These are phyloP conservation scores for Corrigiola litoralis DNA, from an alignment of 179 eudicot genomes.

Conservation along the genomic window DNA sequence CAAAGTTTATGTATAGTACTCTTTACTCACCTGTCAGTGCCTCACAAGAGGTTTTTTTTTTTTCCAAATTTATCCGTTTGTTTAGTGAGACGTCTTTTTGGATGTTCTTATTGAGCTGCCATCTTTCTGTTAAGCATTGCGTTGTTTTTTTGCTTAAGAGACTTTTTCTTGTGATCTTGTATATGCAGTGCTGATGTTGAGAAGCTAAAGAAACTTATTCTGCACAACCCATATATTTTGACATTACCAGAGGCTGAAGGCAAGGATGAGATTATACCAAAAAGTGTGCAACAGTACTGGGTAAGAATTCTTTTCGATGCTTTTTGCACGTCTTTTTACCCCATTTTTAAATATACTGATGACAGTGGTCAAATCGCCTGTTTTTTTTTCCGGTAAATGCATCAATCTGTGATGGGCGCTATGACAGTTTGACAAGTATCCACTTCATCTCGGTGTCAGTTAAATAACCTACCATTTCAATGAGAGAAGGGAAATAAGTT, in stretches of 20 bases:
- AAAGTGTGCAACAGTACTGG: slow-evolving; percentile 85
- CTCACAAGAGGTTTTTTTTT: neutral
- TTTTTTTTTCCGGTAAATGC: too few relatives aligned
- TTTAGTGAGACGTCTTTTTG: neutral
- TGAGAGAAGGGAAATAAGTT: too few relatives aligned
- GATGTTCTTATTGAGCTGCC: neutral
- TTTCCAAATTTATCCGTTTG: neutral
- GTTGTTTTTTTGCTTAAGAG: neutral
- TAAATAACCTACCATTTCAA: too few relatives aligned
- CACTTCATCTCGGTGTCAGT: too few relatives aligned
- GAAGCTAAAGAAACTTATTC: slow-evolving; percentile 75
- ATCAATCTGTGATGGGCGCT: too few relatives aligned
- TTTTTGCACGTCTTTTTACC: neutral
- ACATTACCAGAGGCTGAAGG: slow-evolving; percentile 78
- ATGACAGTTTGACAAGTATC: too few relatives aligned
- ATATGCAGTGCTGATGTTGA: slow-evolving; percentile 84
- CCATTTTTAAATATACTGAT: neutral
- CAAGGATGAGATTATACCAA: slow-evolving; percentile 80
- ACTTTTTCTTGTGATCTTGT: neutral
- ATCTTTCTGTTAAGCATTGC: too few relatives aligned
- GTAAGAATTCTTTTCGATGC: slow-evolving; percentile 32
- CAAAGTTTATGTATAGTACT: neutral
- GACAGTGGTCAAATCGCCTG: neutral
- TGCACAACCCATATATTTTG: slow-evolving; percentile 84
- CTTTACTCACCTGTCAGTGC: neutral